Percentiles rank a stretch among this genome's conserved stretches.
phyloP scores from a whole-genome alignment of 2,329 filamentous ascomycete species.

The Thielaviopsis euricoi region DNA sequence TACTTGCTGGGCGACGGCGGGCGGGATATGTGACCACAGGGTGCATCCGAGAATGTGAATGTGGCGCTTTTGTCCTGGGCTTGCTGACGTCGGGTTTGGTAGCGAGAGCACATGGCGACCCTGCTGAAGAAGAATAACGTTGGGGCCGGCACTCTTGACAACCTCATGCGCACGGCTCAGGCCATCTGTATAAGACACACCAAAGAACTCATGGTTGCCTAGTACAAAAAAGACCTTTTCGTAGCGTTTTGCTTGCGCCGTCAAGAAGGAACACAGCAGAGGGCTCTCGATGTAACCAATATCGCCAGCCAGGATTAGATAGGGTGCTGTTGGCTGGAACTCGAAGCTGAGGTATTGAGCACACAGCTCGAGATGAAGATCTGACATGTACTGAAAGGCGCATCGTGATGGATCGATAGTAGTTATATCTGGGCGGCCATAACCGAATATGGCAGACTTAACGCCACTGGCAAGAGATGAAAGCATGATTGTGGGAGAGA shows the following conservation, averaged over 20 bases:
- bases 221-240: conserved; percentile 30
- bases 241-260: conserved; percentile 24
- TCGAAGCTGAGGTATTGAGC: conserved; percentile 26
- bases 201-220: conserved; percentile 39
- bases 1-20: conserved; percentile 23
- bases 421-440: conserved; percentile 1
- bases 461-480: background rate
- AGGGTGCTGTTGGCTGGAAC: conserved; percentile 24
- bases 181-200: conserved; percentile 22
- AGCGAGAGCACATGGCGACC: conserved; percentile 19
- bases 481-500: background rate
- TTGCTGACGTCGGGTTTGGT: conserved; percentile 25
- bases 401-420: conserved; percentile 1
- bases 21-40: conserved; percentile 35
- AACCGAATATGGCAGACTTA: background rate
- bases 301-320: conserved; percentile 32
- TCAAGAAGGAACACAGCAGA: conserved; percentile 25
- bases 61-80: background rate
- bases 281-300: conserved; percentile 23
- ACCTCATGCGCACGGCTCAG: conserved; percentile 23
- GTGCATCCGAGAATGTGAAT: conserved; percentile 35
- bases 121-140: conserved; percentile 28
- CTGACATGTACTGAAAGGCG: conserved; percentile 22
- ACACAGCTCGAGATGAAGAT: conserved; percentile 32
- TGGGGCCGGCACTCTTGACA: conserved; percentile 23